These are phyloP conservation scores for Sphenostylis stenocarpa DNA, from an alignment of 306 rosid species.

Conservation along the genomic window DNA sequence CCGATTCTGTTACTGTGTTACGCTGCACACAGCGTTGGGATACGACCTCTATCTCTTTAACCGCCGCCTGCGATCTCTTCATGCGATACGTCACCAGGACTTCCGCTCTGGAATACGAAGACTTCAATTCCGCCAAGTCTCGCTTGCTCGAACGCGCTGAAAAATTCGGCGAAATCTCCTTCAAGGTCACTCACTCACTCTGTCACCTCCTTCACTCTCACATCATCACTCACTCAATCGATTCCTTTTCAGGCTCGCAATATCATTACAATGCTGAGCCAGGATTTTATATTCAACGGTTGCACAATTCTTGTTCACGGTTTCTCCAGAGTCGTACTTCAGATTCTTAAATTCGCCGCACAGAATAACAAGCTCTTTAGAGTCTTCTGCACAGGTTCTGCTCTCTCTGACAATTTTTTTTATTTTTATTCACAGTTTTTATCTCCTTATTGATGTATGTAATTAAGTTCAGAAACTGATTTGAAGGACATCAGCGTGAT, in stretches of 20 bases:
- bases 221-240: not conserved
- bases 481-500: no score
- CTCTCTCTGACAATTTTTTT: not conserved
- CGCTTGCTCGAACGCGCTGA: constrained; percentile 98
- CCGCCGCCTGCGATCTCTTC: constrained; percentile 92
- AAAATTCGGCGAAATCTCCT: constrained; percentile 89
- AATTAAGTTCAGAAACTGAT: no score
- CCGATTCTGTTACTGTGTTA: not conserved
- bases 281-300: constrained; percentile 89
- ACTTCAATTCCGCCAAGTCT: constrained; percentile 79
- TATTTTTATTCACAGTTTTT: no score
- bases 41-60: constrained; percentile 84
- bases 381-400: constrained; percentile 87
- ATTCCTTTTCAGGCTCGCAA: constrained; percentile 74
- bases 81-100: constrained; percentile 91
- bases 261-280: constrained; percentile 85
- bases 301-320: constrained; percentile 97
- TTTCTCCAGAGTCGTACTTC: constrained; percentile 85
- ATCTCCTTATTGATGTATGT: not conserved
- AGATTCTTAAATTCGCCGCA: constrained; percentile 80
- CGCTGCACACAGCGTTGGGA: constrained; percentile 68
- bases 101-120: constrained; percentile 89
- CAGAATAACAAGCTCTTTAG: constrained; percentile 77
- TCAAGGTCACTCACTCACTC: constrained; percentile 47
- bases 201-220: not conserved